Conservation (phyloP, 441 rosid genomes). For the Manihot esculenta region DNA sequence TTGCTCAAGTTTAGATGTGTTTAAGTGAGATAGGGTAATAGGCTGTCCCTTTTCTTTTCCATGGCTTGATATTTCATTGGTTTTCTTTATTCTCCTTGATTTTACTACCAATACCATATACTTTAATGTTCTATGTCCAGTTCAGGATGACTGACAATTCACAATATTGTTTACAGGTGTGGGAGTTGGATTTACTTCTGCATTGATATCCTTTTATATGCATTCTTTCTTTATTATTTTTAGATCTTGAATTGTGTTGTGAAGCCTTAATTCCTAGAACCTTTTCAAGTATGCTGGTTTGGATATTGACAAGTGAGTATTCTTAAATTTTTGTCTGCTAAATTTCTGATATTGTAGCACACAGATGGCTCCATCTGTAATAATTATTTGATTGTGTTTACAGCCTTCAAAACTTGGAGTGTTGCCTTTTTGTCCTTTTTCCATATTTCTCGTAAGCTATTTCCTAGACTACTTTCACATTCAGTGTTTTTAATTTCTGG, state of each 20-base stretch:
- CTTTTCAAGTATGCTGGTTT: constrained; percentile 98
- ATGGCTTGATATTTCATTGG: background rate
- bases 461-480: constrained; percentile 10
- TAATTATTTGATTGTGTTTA: constrained; percentile 20
- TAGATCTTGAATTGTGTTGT: constrained; percentile 36
- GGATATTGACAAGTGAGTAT: constrained; percentile 97
- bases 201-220: constrained; percentile 81
- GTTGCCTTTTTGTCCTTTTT: constrained; percentile 97
- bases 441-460: constrained; percentile 96
- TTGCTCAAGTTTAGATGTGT: background rate
- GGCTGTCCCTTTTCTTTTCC: background rate
- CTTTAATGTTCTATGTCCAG: constrained; percentile 5
- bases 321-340: constrained; percentile 7
- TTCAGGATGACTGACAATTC: constrained; percentile 26
- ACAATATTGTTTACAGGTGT: constrained; percentile 63
- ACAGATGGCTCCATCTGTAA: constrained; percentile 19
- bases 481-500: constrained; percentile 8
- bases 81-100: constrained; percentile 3
- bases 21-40: background rate
- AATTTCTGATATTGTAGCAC: constrained; percentile 8
- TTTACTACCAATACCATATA: constrained; percentile 11
- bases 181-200: constrained; percentile 95
- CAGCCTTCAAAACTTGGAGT: constrained; percentile 98
- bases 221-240: constrained; percentile 16
- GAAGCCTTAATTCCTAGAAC: constrained; percentile 79